Base-by-base conservation (phyloP, 257 asterid genomes). In the Linderniella brevidens region DNA sequence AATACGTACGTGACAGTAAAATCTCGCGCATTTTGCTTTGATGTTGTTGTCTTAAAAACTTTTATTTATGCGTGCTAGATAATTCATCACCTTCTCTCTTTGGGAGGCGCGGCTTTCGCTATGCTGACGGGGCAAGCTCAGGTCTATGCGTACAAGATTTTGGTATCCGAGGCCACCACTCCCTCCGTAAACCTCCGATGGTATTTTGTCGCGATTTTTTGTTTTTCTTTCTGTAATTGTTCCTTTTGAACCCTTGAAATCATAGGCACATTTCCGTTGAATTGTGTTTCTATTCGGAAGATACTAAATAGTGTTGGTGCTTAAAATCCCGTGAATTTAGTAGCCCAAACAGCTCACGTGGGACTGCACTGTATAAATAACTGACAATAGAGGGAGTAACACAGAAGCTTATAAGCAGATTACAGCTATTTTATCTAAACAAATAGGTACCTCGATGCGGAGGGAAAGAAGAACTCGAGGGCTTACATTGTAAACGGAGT, bases 41-140 rank as follows among this genome's bases (percentile, higher is more conserved):
- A 3, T 1, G 3, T 16, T 5, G 5, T 16, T 13, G 14, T 25
- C 32, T 25, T 25, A 6, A 3, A 6, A 25, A n/a, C n/a, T n/a
- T 25, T 25, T 25, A 25, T 25, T 25, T 25, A 25, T 6, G 32
- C 32, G 32, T 25, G 3, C 6, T 62, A 86, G 97, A 75, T 86
- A 52, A 40, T 75, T 60, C 97, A 86, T 71, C 97, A 86, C 66
- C 64, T 82, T 58, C 78, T 86, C 47, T 79, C 97, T 11, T 54
- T 75, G 65, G 48, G 58, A 17, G 79, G 79, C 1, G 64, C 64
- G 45, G 41, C 65, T 37, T 82, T 82, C 12, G 60, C 97, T 36
- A 65, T 79, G 80, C 62, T 79, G 57, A 82, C 80, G 5, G 87
- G 97, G 13, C 87, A 82, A 67, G 97, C 75, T n/a, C 97, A 86